phyloP scores from a whole-genome alignment of 1,139 yeast species.

The Zygoascus hellenicus region DNA sequence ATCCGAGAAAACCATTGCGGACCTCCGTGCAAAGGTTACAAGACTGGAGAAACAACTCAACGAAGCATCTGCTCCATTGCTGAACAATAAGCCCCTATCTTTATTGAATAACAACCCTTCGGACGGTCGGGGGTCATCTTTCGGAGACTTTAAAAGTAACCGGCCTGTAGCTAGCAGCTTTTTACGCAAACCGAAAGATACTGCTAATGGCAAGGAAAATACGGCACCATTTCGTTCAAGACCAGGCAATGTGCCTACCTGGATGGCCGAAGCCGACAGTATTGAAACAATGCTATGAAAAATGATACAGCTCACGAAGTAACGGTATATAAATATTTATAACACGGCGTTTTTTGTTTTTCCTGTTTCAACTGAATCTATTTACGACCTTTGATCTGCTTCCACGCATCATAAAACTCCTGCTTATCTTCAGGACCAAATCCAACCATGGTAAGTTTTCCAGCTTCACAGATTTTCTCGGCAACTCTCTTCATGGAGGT shows the following conservation, averaged over 20 bases:
- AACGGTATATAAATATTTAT: neutral
- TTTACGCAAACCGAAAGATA: neutral
- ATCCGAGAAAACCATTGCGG: neutral
- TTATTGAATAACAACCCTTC: no score
- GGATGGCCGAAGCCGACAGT: neutral
- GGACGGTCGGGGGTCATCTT: no score
- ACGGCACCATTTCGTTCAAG: neutral
- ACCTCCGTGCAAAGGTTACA: neutral
- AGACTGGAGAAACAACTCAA: neutral
- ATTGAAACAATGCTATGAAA: neutral
- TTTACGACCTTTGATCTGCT: constrained; percentile 8
- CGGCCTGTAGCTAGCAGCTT: neutral
- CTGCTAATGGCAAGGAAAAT: neutral
- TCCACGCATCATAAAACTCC: constrained; percentile 30
- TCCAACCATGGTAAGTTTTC: constrained; percentile 34
- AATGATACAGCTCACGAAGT: neutral
- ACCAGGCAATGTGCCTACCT: neutral
- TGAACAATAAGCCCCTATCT: no score
- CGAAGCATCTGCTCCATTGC: neutral
- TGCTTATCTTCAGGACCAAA: constrained; percentile 29
- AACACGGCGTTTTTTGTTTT: neutral
- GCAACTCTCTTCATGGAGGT: constrained; percentile 1
- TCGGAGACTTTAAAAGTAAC: neutral
- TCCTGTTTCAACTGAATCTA: neutral
- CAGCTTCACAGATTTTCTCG: constrained; percentile 27